These are phyloP conservation scores for Suhomyces chickasaworum DNA, from an alignment of 1,139 yeast species.

Conservation along the genomic window DNA sequence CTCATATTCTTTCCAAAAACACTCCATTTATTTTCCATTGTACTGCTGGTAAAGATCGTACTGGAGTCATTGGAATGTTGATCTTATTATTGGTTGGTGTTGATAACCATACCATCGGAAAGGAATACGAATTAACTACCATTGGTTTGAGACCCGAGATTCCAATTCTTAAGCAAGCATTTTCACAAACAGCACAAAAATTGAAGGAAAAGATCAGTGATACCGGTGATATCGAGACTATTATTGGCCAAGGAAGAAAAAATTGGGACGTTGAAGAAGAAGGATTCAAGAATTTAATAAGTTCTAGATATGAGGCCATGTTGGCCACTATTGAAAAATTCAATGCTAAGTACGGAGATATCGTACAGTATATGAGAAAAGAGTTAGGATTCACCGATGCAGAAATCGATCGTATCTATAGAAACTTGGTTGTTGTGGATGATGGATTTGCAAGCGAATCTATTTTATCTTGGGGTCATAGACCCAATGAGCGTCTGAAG, in stretches of 20 bases:
- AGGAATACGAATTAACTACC: constrained; percentile 75
- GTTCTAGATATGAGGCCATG: constrained; percentile 76
- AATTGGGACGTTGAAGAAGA: constrained; percentile 47
- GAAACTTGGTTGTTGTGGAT: constrained; percentile 40
- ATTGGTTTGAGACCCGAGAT: constrained; percentile 61
- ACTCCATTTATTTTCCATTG: constrained; percentile 69
- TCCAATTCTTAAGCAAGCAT: constrained; percentile 37
- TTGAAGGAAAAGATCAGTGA: constrained; percentile 29
- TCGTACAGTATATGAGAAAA: constrained; percentile 50
- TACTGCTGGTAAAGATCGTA: constrained; percentile 86
- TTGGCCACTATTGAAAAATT: constrained; percentile 56
- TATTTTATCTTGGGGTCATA: constrained; percentile 31
- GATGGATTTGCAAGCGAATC: constrained; percentile 23
- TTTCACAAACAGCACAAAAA: constrained; percentile 32
- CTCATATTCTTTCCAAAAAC: constrained; percentile 54
- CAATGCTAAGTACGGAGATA: constrained; percentile 56
- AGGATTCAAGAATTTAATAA: constrained; percentile 59
- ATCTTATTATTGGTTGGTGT: constrained; percentile 65
- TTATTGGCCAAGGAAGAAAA: constrained; percentile 37
- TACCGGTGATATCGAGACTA: constrained; percentile 29
- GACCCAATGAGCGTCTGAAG: constrained; percentile 20
- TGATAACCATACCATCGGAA: constrained; percentile 62
- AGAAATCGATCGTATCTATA: constrained; percentile 54
- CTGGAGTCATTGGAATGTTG: constrained; percentile 74
- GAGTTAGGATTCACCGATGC: constrained; percentile 48